phyloP scores from a whole-genome alignment of 2,329 filamentous ascomycete species.

The Sordariomycetes sp. region DNA sequence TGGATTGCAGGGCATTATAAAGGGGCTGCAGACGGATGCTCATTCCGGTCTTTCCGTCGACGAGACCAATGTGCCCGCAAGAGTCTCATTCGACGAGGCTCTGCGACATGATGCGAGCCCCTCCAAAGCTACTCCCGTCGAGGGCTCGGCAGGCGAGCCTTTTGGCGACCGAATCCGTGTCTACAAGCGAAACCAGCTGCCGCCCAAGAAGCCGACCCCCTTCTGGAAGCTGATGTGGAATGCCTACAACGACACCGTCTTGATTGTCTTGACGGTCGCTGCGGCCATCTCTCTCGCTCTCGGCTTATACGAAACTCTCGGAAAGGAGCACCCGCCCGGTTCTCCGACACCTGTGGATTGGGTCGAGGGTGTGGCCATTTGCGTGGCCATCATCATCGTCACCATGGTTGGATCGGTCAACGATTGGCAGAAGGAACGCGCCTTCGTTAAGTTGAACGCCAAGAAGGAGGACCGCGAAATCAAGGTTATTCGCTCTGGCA shows the following conservation, averaged over 20 bases:
- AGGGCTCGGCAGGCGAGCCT: not conserved
- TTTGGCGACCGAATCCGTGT: slow-evolving; percentile 45
- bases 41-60: slow-evolving; percentile 64
- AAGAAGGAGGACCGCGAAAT: slow-evolving; percentile 57
- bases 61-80: slow-evolving; percentile 43
- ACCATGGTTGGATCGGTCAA: slow-evolving; percentile 54
- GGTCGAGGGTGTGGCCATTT: slow-evolving; percentile 60
- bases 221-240: slow-evolving; percentile 56
- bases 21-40: slow-evolving; percentile 62
- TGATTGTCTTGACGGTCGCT: slow-evolving; percentile 57
- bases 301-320: slow-evolving; percentile 58
- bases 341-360: slow-evolving; percentile 43
- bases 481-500: slow-evolving; percentile 59
- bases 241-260: slow-evolving; percentile 59
- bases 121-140: not conserved
- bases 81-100: slow-evolving; percentile 4
- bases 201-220: slow-evolving; percentile 52
- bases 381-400: slow-evolving; percentile 55
- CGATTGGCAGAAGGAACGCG: slow-evolving; percentile 60
- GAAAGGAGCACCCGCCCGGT: slow-evolving; percentile 30
- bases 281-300: slow-evolving; percentile 57
- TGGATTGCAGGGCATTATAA: slow-evolving; percentile 64
- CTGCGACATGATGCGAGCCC: not conserved
- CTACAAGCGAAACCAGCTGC: slow-evolving; percentile 51
- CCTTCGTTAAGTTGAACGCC: slow-evolving; percentile 53